Conservation (phyloP, 768 basidiomycete species). For the Suillus ampliporus region DNA sequence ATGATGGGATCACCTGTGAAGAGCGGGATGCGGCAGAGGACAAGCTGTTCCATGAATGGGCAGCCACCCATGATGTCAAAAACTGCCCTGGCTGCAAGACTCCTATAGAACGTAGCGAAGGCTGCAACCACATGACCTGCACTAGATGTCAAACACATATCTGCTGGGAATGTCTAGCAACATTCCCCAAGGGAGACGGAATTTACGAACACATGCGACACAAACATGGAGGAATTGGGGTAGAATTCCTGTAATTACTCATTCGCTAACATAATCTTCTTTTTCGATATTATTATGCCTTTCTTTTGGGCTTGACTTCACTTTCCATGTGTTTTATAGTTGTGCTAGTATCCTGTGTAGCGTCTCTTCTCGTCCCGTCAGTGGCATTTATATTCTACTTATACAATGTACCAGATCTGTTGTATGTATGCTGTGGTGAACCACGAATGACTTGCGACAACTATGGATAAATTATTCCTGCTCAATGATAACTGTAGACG, state of each 20-base stretch:
- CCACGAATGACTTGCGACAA: not conserved
- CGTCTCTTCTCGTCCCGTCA: conserved; percentile 10
- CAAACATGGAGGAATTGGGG: conserved; percentile 69
- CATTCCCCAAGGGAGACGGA: conserved; percentile 68
- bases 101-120: conserved; percentile 73
- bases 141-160: conserved; percentile 74
- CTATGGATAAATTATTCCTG: not conserved
- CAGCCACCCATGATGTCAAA: conserved; percentile 66
- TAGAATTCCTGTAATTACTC: conserved; percentile 11
- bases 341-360: conserved; percentile 18
- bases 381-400: conserved; percentile 30
- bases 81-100: conserved; percentile 74
- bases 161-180: conserved; percentile 80
- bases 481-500: conserved; percentile 41
- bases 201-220: conserved; percentile 82
- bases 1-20: conserved; percentile 71
- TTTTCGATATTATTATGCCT: not conserved
- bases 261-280: conserved; percentile 12
- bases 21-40: conserved; percentile 59
- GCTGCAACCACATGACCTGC: conserved; percentile 88
- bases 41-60: conserved; percentile 68
- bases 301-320: conserved; percentile 8
- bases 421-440: not conserved
- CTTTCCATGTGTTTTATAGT: not conserved
- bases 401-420: conserved; percentile 18